Evolutionary conservation across 2,329 filamentous ascomycete genomes (phyloP), one percentile per base, ranked within the genome.

Genomic region (Plectosphaerella sp.): DNA sequence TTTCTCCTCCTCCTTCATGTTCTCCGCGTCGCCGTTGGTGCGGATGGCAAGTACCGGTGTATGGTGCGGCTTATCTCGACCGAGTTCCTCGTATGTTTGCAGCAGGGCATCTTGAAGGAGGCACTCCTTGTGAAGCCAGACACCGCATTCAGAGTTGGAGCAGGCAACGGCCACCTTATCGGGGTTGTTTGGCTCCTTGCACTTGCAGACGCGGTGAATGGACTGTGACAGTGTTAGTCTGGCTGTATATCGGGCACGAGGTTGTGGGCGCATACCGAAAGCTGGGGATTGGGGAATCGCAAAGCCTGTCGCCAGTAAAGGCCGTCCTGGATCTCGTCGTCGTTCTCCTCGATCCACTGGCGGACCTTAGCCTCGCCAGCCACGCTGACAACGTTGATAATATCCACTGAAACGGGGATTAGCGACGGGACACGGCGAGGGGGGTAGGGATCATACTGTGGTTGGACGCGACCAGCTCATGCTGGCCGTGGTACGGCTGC

Each of bases 301-400:
- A 83, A 78, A 0, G 80, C 82, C 61, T 87, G 84, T 18, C 84
- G 72, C 82, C 83, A 87, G 61, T 85, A 87, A 4, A 86, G 67
- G 14, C 75, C 78, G 52, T 76, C 72, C 53, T 82, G 77, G 1
- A 82, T 74, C 58, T 85, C 80, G 15, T 84, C 80, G 52, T 90
- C 85, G 54, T 87, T 81, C 24, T 80, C 72, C 59, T 91, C 88
- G 41, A 83, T 78, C 84, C 87, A 89, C 59, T 87, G 79, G 53
- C 80, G 79, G 16, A 90, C 82, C 5, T 74, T 72, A 1, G 86
- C 80, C 45, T 72, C 72, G 24, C 79, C 79, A 16, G 86, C 83
- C 15, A 90, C 84, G 50, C 84, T 84, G 62, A 84, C 78, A 5
- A 87, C 87, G 56, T 89, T 87, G 65, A 91, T 87, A 42, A 91